Conservation (phyloP, 2,329 filamentous ascomycete species). For the Claviceps sp. region DNA sequence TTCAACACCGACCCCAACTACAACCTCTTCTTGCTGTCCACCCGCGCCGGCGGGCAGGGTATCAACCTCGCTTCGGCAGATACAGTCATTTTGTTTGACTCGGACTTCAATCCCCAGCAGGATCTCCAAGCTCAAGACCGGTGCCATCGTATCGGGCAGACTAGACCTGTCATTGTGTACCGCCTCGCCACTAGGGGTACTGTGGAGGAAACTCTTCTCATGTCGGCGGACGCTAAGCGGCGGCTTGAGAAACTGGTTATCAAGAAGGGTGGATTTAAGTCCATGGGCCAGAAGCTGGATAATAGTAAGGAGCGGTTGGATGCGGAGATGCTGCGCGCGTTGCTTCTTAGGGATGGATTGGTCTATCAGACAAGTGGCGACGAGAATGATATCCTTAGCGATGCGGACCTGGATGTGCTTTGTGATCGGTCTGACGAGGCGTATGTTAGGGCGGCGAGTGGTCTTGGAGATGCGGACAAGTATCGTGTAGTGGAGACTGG, state of each 20-base stretch:
- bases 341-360: slow-evolving; percentile 60
- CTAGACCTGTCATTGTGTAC: slow-evolving; percentile 81
- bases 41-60: slow-evolving; percentile 82
- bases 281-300: slow-evolving; percentile 49
- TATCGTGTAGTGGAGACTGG: slow-evolving; percentile 75
- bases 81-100: slow-evolving; percentile 83
- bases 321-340: slow-evolving; percentile 44
- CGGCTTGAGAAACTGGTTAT: slow-evolving; percentile 91
- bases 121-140: slow-evolving; percentile 94
- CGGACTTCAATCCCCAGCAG: slow-evolving; percentile 90
- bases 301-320: slow-evolving; percentile 39
- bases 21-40: slow-evolving; percentile 78
- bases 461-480: slow-evolving; percentile 55
- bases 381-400: slow-evolving; percentile 54
- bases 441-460: slow-evolving; percentile 61
- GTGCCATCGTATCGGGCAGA: slow-evolving; percentile 89
- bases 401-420: slow-evolving; percentile 63
- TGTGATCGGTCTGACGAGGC: slow-evolving; percentile 60
- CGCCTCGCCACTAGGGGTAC: slow-evolving; percentile 87
- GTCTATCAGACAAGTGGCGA: slow-evolving; percentile 38
- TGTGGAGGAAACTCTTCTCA: slow-evolving; percentile 75
- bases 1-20: slow-evolving; percentile 55
- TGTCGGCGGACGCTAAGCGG: slow-evolving; percentile 83
- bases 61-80: slow-evolving; percentile 90
- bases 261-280: slow-evolving; percentile 75